Evolutionary conservation across 495 filamentous ascomycete species (phyloP).

Genomic region (Penicillium turbatum): DNA sequence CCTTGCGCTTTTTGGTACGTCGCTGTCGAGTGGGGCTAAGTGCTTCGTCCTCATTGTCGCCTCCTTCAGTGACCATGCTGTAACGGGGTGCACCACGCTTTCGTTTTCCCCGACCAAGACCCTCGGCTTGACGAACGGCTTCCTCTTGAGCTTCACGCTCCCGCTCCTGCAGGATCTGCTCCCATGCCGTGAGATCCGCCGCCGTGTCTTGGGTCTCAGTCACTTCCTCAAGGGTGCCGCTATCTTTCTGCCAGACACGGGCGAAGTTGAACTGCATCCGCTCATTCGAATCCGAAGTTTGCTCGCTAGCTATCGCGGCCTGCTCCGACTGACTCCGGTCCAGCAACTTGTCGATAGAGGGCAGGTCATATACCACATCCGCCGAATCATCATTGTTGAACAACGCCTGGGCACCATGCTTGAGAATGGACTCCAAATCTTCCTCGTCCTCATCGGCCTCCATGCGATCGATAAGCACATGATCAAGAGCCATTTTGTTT

Average conservation of each 20-base stretch:
- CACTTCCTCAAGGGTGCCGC: conserved; percentile 57
- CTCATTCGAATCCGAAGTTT: conserved; percentile 49
- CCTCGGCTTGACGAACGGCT: conserved; percentile 56
- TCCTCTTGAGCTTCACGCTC: conserved; percentile 71
- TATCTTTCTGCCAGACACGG: conserved; percentile 86
- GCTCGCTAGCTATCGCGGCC: conserved; percentile 53
- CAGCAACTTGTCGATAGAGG: conserved; percentile 79
- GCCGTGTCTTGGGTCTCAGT: conserved; percentile 41
- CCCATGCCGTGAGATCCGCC: conserved; percentile 70
- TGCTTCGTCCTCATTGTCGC: conserved; percentile 11
- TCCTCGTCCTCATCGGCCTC: conserved; percentile 70
- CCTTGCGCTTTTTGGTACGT: conserved; percentile 25
- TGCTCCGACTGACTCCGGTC: conserved; percentile 81
- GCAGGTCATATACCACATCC: conserved; percentile 72
- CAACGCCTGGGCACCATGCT: conserved; percentile 79
- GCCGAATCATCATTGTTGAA: conserved; percentile 67
- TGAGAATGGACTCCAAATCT: conserved; percentile 84
- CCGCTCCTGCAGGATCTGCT: conserved; percentile 76
- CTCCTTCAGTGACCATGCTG: conserved; percentile 7
- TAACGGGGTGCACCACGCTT: conserved; percentile 48
- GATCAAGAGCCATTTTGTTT: conserved; percentile 91
- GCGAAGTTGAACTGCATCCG: conserved; percentile 75
- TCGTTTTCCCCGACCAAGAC: conserved; percentile 79
- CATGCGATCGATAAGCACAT: conserved; percentile 88
- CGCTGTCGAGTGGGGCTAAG: conserved; percentile 8